Evolutionary conservation across 2,329 filamentous ascomycete genomes (phyloP), one percentile per base, ranked within the genome.

Genomic region (Chaetomiaceae sp.): DNA sequence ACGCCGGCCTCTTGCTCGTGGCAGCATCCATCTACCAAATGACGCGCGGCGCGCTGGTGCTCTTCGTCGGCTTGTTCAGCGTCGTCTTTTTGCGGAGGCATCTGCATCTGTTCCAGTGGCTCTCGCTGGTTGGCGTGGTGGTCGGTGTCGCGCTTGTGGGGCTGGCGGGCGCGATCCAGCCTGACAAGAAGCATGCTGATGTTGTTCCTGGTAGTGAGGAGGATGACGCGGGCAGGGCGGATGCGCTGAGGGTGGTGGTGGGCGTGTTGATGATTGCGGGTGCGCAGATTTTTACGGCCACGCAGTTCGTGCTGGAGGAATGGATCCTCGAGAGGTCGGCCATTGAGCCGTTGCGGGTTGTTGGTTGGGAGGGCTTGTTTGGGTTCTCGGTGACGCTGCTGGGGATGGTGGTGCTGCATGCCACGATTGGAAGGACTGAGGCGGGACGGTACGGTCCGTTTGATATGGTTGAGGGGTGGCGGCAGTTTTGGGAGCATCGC

Each of bases 1-100:
- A 99, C 66, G 88, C 90, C 4, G 94, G 94, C 3, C 78, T 99
- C 61, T 79, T 97, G 45, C 91, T 97, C 68, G 91, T 97, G 22
- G 94, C 89, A 12, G 90, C 94, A 1, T 95, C 89, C 56, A 96
- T 99, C 66, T 99, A 96, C 72, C 94, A 99, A 73, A 99, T 99
- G 94, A 97, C 92, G 1, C 80, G 94, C 55, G 94, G 94, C 8
- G 94, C 94, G 0, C 78, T 99, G 38, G 92, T 99, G 3, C 79
- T 99, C 6, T 99, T 99, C 64, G 94, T 99, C 19, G 94, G 94
- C 0, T 75, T 97, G 0, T 96, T 99, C 73, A 96, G 91, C 65
- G 91, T 99, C 25, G 65, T 95, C 12, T 97, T 99, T 70, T 76
- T 99, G 53, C 85, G 83, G 64, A 83, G 90, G 44, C 86, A 83